phyloP scores from a whole-genome alignment of 257 asterid species.

The Mitragyna speciosa region DNA sequence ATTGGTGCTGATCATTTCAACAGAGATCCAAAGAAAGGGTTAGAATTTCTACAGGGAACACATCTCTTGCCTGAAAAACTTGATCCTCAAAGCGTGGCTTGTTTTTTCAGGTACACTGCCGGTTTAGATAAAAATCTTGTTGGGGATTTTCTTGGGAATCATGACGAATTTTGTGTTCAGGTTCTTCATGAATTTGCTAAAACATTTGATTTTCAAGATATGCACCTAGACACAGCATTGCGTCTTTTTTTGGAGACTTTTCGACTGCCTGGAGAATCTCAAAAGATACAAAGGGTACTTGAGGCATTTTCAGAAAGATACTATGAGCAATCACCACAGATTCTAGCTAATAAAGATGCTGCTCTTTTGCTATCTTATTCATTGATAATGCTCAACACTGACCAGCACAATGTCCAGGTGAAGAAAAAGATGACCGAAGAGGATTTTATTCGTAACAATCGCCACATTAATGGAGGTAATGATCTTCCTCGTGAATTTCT shows the following conservation, averaged over 20 bases:
- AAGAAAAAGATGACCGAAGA: slow-evolving; percentile 98
- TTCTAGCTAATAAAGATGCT: slow-evolving; percentile 90
- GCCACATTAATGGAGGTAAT: slow-evolving; percentile 86
- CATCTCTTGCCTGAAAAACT: slow-evolving; percentile 94
- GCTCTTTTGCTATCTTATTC: slow-evolving; percentile 90
- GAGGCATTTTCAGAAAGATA: slow-evolving; percentile 97
- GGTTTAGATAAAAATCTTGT: slow-evolving; percentile 96
- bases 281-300: slow-evolving; percentile 95
- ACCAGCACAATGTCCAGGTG: slow-evolving; percentile 91
- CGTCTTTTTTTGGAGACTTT: slow-evolving; percentile 91
- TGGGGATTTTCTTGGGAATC: slow-evolving; percentile 98
- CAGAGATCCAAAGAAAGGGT: slow-evolving; percentile 94
- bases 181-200: slow-evolving; percentile 96
- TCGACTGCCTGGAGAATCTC: slow-evolving; percentile 97
- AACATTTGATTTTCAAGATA: slow-evolving; percentile 91
- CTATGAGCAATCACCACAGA: slow-evolving; percentile 85
- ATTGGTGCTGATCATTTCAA: slow-evolving; percentile 98
- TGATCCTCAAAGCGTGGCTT: slow-evolving; percentile 97
- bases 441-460: slow-evolving; percentile 88
- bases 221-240: slow-evolving; percentile 91
- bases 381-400: slow-evolving; percentile 88
- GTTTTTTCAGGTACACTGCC: slow-evolving; percentile 93
- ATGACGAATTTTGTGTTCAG: slow-evolving; percentile 94
- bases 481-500: slow-evolving; percentile 94
- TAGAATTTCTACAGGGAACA: slow-evolving; percentile 94